Evolutionary conservation across 169 alveolate species (phyloP).

Genomic region (Babesia gibsoni): DNA sequence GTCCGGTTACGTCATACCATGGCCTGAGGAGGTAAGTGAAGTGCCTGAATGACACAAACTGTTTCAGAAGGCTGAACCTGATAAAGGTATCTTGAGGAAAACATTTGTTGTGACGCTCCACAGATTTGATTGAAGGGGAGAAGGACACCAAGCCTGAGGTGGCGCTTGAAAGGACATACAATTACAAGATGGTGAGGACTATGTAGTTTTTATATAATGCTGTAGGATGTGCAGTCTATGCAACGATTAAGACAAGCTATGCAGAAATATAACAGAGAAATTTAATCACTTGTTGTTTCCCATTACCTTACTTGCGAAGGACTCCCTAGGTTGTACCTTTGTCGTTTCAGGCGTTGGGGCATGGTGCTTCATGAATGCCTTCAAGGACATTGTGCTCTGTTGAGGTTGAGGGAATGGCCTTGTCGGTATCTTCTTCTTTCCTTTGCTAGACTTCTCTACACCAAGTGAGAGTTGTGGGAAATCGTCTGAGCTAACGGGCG

Average conservation of each 20-base stretch:
- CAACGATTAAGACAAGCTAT: conserved; percentile 71
- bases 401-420: conserved; percentile 3
- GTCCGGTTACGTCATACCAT: conserved; percentile 85
- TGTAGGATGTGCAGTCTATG: conserved; percentile 69
- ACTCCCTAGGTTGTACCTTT: conserved; percentile 24
- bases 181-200: conserved; percentile 61
- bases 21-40: conserved; percentile 75
- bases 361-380: conserved; percentile 48
- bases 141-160: conserved; percentile 85
- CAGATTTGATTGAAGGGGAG: conserved; percentile 59
- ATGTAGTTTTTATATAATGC: neutral
- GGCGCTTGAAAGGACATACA: conserved; percentile 80
- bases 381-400: conserved; percentile 56
- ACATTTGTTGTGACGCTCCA: neutral
- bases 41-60: neutral
- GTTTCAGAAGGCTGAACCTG: conserved; percentile 62
- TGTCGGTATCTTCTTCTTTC: neutral
- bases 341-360: conserved; percentile 9
- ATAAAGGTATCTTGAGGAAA: conserved; percentile 42
- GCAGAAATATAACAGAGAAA: conserved; percentile 72
- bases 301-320: conserved; percentile 56
- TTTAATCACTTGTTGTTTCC: conserved; percentile 52
- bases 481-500: conserved; percentile 52
- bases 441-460: conserved; percentile 16
- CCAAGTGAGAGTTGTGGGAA: conserved; percentile 56